These are phyloP conservation scores for Trypanosoma cruzi DNA, from an alignment of 208 protist species.

Conservation along the genomic window DNA sequence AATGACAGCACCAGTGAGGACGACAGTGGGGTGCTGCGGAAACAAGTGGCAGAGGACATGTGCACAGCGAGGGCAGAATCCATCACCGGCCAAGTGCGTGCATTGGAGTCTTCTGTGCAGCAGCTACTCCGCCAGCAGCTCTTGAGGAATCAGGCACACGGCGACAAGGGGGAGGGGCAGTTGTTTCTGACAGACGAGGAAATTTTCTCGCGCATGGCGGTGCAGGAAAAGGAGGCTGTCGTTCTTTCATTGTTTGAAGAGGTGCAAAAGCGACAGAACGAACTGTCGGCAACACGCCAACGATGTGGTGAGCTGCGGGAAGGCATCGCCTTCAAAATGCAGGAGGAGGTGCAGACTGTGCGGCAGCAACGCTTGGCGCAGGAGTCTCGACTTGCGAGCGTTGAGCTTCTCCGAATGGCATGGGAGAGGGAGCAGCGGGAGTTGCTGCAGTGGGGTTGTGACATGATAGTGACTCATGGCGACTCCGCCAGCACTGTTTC, in stretches of 20 bases:
- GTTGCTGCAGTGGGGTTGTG: slow-evolving; percentile 40
- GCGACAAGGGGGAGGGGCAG: slow-evolving; percentile 17
- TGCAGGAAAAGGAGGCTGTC: slow-evolving; percentile 47
- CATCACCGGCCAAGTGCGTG: slow-evolving; percentile 14
- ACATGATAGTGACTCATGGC: slow-evolving; percentile 11
- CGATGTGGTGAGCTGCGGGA: slow-evolving; percentile 34
- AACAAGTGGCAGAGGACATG: slow-evolving; percentile 24
- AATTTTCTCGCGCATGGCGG: slow-evolving; percentile 29
- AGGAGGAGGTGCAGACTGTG: slow-evolving; percentile 43
- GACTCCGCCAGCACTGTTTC: slow-evolving; percentile 7
- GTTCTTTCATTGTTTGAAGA: slow-evolving; percentile 27
- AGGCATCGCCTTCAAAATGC: slow-evolving; percentile 22
- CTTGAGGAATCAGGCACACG: slow-evolving; percentile 9
- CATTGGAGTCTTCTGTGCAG: slow-evolving; percentile 27
- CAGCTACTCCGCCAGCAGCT: slow-evolving; percentile 19
- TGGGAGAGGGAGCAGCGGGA: slow-evolving; percentile 71
- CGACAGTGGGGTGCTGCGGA: slow-evolving; percentile 7
- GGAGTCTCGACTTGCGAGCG: slow-evolving; percentile 43
- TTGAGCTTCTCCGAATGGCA: slow-evolving; percentile 43
- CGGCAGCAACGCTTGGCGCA: slow-evolving; percentile 45
- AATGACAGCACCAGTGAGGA: slow-evolving; percentile 11
- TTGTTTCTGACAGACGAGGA: slow-evolving; percentile 25
- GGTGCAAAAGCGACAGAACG: slow-evolving; percentile 27
- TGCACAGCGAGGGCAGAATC: slow-evolving; percentile 27
- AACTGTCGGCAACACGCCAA: slow-evolving; percentile 15